Evolutionary conservation across 768 basidiomycete genomes (phyloP).

Genomic region (Cystofilobasidium macerans): DNA sequence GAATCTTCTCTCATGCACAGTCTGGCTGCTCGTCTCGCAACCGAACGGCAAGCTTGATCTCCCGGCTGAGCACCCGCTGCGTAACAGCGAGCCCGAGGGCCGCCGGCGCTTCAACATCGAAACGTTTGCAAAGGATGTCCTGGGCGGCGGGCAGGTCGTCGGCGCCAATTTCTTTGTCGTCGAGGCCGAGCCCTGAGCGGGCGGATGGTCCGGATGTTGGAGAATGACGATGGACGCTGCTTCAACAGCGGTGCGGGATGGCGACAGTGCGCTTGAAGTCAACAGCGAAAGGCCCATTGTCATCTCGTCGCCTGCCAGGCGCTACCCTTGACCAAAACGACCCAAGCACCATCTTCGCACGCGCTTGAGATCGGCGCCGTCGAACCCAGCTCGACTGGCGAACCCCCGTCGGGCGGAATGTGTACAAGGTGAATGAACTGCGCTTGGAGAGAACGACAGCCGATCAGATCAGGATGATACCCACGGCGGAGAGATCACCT

Average conservation of each 20-base stretch:
- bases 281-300: no score
- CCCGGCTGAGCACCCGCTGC: slow-evolving; percentile 4
- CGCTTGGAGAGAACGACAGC: not conserved
- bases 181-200: slow-evolving; percentile 4
- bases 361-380: not conserved
- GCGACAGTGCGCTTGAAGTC: no score
- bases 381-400: not conserved
- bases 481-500: no score
- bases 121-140: not conserved
- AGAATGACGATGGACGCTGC: no score
- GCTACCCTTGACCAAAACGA: not conserved
- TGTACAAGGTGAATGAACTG: not conserved
- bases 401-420: not conserved
- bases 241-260: no score
- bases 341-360: not conserved
- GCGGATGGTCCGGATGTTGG: not conserved
- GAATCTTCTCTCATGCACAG: not conserved
- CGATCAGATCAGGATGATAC: no score
- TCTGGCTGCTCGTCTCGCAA: slow-evolving; percentile 17
- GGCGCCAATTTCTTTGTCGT: slow-evolving; percentile 14
- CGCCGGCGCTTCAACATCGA: slow-evolving; percentile 11
- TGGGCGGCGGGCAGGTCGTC: slow-evolving; percentile 12
- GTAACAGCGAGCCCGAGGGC: slow-evolving; percentile 4
- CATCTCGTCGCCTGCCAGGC: not conserved
- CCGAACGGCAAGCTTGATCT: not conserved